Evolutionary conservation across 1,284 basidiomycete species (phyloP).

Genomic region (Moesziomyces globuligerus): DNA sequence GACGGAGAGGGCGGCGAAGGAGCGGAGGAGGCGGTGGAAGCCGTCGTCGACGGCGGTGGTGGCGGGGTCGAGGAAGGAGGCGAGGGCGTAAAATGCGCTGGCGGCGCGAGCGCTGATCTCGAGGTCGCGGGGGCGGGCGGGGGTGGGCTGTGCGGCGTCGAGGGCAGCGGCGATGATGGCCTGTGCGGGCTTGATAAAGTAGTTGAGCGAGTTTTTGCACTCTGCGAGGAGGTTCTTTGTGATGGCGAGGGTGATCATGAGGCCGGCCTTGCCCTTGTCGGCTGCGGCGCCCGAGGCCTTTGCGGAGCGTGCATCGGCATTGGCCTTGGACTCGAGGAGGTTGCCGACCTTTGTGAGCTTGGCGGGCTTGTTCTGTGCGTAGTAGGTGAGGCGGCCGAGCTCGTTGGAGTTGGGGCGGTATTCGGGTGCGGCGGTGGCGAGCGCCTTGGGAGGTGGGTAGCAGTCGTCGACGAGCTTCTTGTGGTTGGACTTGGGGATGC

Average conservation of each 20-base stretch:
- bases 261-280: slow-evolving; percentile 79
- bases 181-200: slow-evolving; percentile 82
- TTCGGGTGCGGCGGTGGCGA: slow-evolving; percentile 79
- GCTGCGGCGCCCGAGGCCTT: slow-evolving; percentile 73
- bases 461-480: slow-evolving; percentile 86
- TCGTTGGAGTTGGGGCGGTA: slow-evolving; percentile 77
- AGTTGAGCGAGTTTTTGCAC: slow-evolving; percentile 84
- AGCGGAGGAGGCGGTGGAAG: slow-evolving; percentile 74
- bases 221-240: slow-evolving; percentile 86
- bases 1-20: slow-evolving; percentile 74
- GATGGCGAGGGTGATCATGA: slow-evolving; percentile 87
- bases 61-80: slow-evolving; percentile 85
- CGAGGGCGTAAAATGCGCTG: slow-evolving; percentile 86
- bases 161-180: slow-evolving; percentile 78
- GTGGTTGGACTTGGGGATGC: slow-evolving; percentile 79
- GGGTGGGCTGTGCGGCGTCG: slow-evolving; percentile 70
- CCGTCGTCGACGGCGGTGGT: slow-evolving; percentile 73
- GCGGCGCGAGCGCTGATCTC: slow-evolving; percentile 86
- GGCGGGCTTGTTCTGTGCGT: slow-evolving; percentile 86
- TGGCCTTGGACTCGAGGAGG: slow-evolving; percentile 83
- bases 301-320: slow-evolving; percentile 76
- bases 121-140: slow-evolving; percentile 72
- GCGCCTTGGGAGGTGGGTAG: slow-evolving; percentile 84
- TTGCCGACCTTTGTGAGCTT: slow-evolving; percentile 86
- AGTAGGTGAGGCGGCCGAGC: slow-evolving; percentile 89